Evolutionary conservation across 177 flowering plant genomes (phyloP).

Genomic region (Vitis hybrid): DNA sequence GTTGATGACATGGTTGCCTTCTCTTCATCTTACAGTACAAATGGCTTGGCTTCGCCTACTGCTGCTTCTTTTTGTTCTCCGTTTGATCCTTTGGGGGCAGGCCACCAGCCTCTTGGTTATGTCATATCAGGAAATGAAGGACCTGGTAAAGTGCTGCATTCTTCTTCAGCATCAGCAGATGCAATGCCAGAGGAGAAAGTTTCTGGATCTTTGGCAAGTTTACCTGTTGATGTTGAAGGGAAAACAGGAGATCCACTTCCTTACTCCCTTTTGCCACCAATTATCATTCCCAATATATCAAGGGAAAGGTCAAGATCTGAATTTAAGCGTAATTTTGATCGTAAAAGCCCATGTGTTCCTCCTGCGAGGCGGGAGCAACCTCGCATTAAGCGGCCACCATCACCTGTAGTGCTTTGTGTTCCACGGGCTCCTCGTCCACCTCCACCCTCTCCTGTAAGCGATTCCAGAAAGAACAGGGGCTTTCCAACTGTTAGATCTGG

Average conservation of each 20-base stretch:
- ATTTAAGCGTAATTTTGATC: slow-evolving; percentile 58
- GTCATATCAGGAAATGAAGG: slow-evolving; percentile 75
- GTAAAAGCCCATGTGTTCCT: slow-evolving; percentile 78
- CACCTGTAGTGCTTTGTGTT: slow-evolving; percentile 96
- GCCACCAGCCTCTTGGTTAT: slow-evolving; percentile 73
- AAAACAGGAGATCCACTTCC: slow-evolving; percentile 63
- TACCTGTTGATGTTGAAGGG: slow-evolving; percentile 66
- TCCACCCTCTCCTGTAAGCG: slow-evolving; percentile 84
- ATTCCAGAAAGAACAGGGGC: slow-evolving; percentile 81
- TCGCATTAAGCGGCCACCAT: slow-evolving; percentile 88
- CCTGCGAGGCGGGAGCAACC: slow-evolving; percentile 70
- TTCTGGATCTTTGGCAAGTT: slow-evolving; percentile 52
- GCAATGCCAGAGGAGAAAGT: slow-evolving; percentile 52
- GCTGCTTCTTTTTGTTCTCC: slow-evolving; percentile 86
- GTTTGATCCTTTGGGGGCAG: slow-evolving; percentile 76
- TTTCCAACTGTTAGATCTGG: slow-evolving; percentile 97
- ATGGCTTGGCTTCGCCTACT: slow-evolving; percentile 90
- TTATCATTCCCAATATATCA: slow-evolving; percentile 77
- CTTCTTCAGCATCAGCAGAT: slow-evolving; percentile 56
- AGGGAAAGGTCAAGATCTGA: slow-evolving; percentile 75
- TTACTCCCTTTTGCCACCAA: slow-evolving; percentile 80
- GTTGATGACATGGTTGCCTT: slow-evolving; percentile 98
- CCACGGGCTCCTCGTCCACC: slow-evolving; percentile 90
- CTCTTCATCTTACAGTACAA: slow-evolving; percentile 84
- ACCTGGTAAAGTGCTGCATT: slow-evolving; percentile 49